Base-by-base conservation (phyloP, 768 basidiomycete species). In the Candolleomyces aberdarensis region DNA sequence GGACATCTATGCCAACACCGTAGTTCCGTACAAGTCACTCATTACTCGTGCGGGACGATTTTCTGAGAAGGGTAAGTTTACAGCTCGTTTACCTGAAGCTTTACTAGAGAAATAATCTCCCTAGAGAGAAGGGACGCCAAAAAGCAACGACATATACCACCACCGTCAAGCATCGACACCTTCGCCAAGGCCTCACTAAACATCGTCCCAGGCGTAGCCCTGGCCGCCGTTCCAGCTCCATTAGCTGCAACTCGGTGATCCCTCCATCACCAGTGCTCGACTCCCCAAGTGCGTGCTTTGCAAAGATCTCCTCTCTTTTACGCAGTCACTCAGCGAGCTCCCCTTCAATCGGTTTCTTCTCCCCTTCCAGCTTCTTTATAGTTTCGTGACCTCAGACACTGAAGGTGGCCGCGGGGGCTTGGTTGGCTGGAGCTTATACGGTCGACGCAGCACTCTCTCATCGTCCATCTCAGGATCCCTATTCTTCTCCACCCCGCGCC, bases 101-200 rank as follows among this genome's bases (percentile, higher is more conserved):
- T 26, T 3, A 26, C 26, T 26, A 3, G 14, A 44, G n/a, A 4
- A 13, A 13, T 13, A 2, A 4, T 44, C 13, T 13, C 14, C 4
- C 43, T 13, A 44, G 43, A 4, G 14, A 44, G 17, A 13, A 13
- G 13, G n/a, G n/a, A 44, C n/a, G 43, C 13, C 4, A 4, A 14
- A 15, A 10, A 22, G 3, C 2, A 19, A 22, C 10, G n/a, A 49
- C 39, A 19, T 32, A 39, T 19, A 26, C 53, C 22, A 31, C 32
- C 32, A 8, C 32, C 3, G 32, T 60, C 54, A 13, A 36, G 49
- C 36, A 59, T 41, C 46, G 58, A 64, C 41, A 58, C 48, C 9
- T 65, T 57, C 29, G 62, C 49, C 6, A 55, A 20, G 11, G 32
- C 53, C 10, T 36, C 53, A 11, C 53, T 32, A 17, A 40, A 40